Evolutionary conservation across 139 green algal species (phyloP).

Genomic region (Coccomyxa sp.): DNA sequence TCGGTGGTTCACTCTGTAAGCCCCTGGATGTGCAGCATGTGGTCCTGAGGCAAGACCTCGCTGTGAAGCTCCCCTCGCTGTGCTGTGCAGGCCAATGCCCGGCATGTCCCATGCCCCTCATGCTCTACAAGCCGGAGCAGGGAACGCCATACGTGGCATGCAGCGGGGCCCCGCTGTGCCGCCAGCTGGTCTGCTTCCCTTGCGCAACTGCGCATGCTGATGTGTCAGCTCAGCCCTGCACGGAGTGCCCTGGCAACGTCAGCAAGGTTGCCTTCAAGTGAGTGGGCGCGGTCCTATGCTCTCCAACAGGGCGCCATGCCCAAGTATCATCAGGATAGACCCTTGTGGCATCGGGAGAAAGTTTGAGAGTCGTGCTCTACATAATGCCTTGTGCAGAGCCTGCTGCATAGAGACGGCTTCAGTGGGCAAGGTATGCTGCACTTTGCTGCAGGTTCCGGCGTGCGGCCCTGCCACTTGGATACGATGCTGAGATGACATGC

Average conservation of each 20-base stretch:
- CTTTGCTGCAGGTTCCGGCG: slow-evolving; percentile 14
- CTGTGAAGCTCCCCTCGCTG: slow-evolving; percentile 8
- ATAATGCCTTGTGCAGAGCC: not conserved
- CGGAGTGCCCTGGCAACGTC: slow-evolving; percentile 14
- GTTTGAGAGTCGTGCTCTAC: not conserved
- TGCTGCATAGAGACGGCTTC: not conserved
- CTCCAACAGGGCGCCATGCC: not conserved
- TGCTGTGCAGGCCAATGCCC: too few species aligned
- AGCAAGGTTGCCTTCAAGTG: slow-evolving; percentile 12
- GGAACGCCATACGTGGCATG: slow-evolving; percentile 1
- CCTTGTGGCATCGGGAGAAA: not conserved
- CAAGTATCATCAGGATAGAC: not conserved
- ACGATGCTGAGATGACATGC: slow-evolving; percentile 21
- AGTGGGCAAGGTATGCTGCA: not conserved
- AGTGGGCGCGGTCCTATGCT: not conserved
- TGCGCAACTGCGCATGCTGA: not conserved
- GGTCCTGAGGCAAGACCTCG: too few species aligned
- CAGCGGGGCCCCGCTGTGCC: slow-evolving; percentile 20
- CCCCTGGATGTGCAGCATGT: slow-evolving; percentile 4
- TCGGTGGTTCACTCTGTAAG: not conserved
- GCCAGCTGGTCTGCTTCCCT: slow-evolving; percentile 11
- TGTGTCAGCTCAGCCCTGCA: slow-evolving; percentile 8
- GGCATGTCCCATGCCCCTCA: slow-evolving; percentile 33
- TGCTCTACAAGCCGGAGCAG: slow-evolving; percentile 19
- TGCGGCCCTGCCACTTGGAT: slow-evolving; percentile 9